Evolutionary conservation across 2,329 filamentous ascomycete species (phyloP).

Genomic region (Metarhizium brunneum): DNA sequence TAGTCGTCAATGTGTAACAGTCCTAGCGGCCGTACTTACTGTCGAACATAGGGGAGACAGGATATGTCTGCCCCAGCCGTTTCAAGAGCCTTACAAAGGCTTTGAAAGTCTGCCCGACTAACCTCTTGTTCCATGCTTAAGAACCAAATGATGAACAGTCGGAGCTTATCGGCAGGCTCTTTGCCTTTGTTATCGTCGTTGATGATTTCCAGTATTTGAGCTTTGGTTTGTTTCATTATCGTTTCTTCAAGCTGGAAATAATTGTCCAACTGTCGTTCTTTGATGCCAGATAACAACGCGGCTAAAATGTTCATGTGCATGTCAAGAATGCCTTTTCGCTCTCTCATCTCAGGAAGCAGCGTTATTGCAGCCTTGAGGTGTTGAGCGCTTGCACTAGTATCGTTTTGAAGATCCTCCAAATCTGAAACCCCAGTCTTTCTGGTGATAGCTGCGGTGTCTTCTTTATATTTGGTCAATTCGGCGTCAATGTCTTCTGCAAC

Average conservation of each 20-base stretch:
- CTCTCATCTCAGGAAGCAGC: slow-evolving; percentile 78
- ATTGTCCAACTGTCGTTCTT: slow-evolving; percentile 89
- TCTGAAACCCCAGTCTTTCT: slow-evolving; percentile 90
- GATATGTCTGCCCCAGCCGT: slow-evolving; percentile 67
- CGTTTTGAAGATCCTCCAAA: slow-evolving; percentile 85
- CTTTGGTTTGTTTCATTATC: slow-evolving; percentile 82
- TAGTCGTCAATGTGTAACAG: slow-evolving; percentile 16
- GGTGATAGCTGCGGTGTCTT: slow-evolving; percentile 88
- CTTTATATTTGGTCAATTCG: slow-evolving; percentile 88
- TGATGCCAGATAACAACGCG: slow-evolving; percentile 67
- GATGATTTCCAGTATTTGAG: slow-evolving; percentile 80
- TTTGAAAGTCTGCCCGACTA: slow-evolving; percentile 69
- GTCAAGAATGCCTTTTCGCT: slow-evolving; percentile 85
- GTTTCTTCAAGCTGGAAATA: slow-evolving; percentile 94
- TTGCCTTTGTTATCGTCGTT: slow-evolving; percentile 74
- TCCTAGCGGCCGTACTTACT: slow-evolving; percentile 41
- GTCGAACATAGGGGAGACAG: slow-evolving; percentile 76
- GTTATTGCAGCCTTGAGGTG: slow-evolving; percentile 96
- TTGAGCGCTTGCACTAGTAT: slow-evolving; percentile 80
- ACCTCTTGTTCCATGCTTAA: slow-evolving; percentile 88
- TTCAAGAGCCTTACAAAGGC: slow-evolving; percentile 76
- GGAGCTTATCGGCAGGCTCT: slow-evolving; percentile 78
- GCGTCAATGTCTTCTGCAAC: slow-evolving; percentile 94
- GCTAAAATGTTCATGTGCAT: slow-evolving; percentile 99
- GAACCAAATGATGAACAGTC: slow-evolving; percentile 95